Percentiles rank a stretch among this genome's conserved stretches.
Conservation (phyloP, 306 rosid genomes). For the Begonia peltatifolia region DNA sequence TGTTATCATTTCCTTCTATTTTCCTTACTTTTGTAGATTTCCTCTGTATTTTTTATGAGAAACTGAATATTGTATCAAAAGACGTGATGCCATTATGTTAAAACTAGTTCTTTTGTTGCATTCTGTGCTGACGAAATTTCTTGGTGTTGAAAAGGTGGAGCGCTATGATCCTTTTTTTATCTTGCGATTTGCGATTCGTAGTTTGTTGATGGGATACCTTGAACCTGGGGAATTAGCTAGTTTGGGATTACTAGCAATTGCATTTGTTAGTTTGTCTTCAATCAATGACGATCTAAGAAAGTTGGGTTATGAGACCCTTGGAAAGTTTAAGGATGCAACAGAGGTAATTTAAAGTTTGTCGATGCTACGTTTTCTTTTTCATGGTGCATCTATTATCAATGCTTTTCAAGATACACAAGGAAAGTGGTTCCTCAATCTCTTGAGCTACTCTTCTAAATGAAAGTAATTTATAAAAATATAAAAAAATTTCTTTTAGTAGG, state of each 20-base stretch:
- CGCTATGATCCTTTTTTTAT: constrained; percentile 75
- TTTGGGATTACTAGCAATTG: constrained; percentile 79
- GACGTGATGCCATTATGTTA: not conserved
- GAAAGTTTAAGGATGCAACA: constrained; percentile 31
- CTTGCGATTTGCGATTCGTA: constrained; percentile 61
- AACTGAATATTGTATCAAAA: too few species aligned
- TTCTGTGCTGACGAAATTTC: constrained; percentile 27
- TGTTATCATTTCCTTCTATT: constrained; percentile 4
- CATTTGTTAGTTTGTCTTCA: constrained; percentile 75
- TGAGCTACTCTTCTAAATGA: too few species aligned
- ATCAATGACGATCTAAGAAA: constrained; percentile 47
- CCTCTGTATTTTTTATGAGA: too few species aligned
- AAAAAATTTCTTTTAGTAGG: too few species aligned
- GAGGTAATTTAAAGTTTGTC: constrained; percentile 34
- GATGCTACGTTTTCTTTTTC: constrained; percentile 1
- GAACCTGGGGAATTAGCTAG: constrained; percentile 77
- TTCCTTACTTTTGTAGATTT: not conserved
- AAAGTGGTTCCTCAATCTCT: not conserved
- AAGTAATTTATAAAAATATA: too few species aligned
- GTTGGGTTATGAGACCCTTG: constrained; percentile 60
- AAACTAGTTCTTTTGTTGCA: not conserved
- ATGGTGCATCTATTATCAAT: not conserved
- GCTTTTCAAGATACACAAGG: not conserved
- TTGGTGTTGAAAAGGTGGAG: constrained; percentile 20
- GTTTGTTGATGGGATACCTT: constrained; percentile 44